Evolutionary conservation across 768 basidiomycete species (phyloP).

Genomic region (Symmetrospora coprosmae): DNA sequence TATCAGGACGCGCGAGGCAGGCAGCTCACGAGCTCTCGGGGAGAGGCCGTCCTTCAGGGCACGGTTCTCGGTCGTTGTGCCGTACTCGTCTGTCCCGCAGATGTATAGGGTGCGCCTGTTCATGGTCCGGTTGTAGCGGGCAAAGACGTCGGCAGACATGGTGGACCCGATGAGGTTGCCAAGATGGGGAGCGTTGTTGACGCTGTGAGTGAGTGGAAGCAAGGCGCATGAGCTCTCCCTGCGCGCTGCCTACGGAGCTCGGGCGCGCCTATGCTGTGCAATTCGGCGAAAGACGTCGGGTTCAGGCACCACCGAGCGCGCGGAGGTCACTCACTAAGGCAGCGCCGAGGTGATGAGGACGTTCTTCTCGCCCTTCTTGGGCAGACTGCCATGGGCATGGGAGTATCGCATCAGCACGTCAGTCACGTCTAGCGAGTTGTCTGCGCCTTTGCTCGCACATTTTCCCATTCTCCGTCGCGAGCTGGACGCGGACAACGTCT

Average conservation of each 20-base stretch:
- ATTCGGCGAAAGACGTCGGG: too few species aligned
- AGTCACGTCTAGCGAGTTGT: not conserved
- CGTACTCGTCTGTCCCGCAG: slow-evolving; percentile 98
- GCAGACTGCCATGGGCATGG: slow-evolving; percentile 42
- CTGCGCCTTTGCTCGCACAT: slow-evolving; percentile 1
- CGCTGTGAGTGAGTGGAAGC: slow-evolving; percentile 35
- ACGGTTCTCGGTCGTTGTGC: slow-evolving; percentile 98
- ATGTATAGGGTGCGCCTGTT: slow-evolving; percentile 84
- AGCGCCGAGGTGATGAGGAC: slow-evolving; percentile 85
- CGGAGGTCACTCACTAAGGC: slow-evolving; percentile 54
- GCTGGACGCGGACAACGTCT: not conserved
- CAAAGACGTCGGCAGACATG: slow-evolving; percentile 91
- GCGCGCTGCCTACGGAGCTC: too few species aligned
- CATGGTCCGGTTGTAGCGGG: slow-evolving; percentile 61
- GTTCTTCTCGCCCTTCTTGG: slow-evolving; percentile 73
- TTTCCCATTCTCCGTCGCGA: slow-evolving; percentile 5
- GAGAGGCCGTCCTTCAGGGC: slow-evolving; percentile 74
- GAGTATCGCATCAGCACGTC: not conserved
- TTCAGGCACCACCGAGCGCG: too few species aligned
- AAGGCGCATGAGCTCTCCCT: too few species aligned
- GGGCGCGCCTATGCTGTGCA: too few species aligned
- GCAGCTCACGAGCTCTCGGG: slow-evolving; percentile 44
- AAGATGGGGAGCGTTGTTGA: slow-evolving; percentile 93
- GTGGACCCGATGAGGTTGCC: slow-evolving; percentile 93
- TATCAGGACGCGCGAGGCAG: too few species aligned